Base-by-base conservation (phyloP, 2,329 filamentous ascomycete species). In the Neopestalotiopsis sp. region DNA sequence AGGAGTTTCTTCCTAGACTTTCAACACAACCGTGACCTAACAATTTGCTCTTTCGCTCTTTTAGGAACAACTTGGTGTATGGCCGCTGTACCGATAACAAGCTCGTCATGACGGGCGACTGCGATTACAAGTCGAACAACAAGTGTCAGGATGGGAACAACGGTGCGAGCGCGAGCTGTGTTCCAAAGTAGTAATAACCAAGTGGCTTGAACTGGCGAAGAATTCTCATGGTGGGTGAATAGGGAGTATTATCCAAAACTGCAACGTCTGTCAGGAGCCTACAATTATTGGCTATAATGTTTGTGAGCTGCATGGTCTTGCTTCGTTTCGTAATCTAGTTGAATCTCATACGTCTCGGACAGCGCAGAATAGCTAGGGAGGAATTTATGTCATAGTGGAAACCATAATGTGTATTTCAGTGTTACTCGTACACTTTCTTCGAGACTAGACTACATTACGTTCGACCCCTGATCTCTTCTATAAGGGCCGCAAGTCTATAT, bases 51-150 rank as follows among this genome's bases (percentile, higher is more conserved):
- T 4, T 4, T 38, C n/a, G 13, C 28, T 20, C 20, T 2, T 32
- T 0, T 45, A 64, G 61, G 61, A 64, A 64, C 61, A 24, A 38
- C 20, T 13, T 64, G 9, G 17, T 64, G 1, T 64, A 64, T 13
- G 61, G 61, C 4, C 20, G 28, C 20, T 64, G 61, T 13, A 38
- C 49, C n/a, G 38, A 64, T n/a, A 49, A 64, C 61, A 64, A 64
- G 40, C 61, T 64, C 9, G 61, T 64, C 38, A 10, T 28, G 38
- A 49, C 17, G 4, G 17, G 40, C 61, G 61, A 64, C 14, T 64
- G 61, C 40, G 61, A 49, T 20, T 64, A 64, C 61, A 64, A 49
- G 12, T 24, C 38, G 5, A 20, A 64, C 6, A 14, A 17, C 14
- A 62, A 13, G 59, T 62, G 59, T 20, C 12, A n/a, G 10, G 59